Evolutionary conservation across 106 monocot genomes (phyloP).

Genomic region (Platanthera zijinensis): DNA sequence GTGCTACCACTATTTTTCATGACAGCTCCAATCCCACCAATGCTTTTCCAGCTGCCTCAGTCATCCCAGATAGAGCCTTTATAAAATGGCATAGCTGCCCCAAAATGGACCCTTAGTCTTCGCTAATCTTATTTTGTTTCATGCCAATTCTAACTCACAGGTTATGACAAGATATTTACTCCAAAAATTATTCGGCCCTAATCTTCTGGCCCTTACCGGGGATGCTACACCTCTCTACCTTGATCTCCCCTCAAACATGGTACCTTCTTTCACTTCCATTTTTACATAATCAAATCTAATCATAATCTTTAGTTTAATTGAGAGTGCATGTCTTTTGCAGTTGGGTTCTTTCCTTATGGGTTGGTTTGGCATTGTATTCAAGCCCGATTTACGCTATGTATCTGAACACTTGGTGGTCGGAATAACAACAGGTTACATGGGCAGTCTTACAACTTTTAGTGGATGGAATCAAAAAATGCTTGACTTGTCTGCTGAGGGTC

Average conservation of each 20-base stretch:
- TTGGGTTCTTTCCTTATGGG: slow-evolving; percentile 96
- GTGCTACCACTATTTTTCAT: no score
- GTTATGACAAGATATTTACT: slow-evolving; percentile 60
- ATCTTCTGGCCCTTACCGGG: slow-evolving; percentile 36
- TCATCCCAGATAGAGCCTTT: no score
- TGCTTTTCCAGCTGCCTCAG: no score
- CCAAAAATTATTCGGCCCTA: slow-evolving; percentile 54
- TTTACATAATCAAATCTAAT: background rate
- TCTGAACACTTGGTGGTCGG: slow-evolving; percentile 80
- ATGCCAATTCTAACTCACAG: slow-evolving; percentile 16
- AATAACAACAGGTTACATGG: slow-evolving; percentile 84
- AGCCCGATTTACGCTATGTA: slow-evolving; percentile 52
- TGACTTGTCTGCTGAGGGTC: slow-evolving; percentile 47
- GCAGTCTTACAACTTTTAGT: slow-evolving; percentile 96
- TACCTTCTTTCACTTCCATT: slow-evolving; percentile 8
- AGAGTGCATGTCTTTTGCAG: slow-evolving; percentile 23
- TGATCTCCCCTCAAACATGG: slow-evolving; percentile 68
- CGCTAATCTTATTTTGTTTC: background rate
- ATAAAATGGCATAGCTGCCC: no score
- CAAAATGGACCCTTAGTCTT: background rate
- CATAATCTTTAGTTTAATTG: background rate
- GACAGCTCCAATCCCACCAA: no score
- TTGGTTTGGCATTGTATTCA: slow-evolving; percentile 88
- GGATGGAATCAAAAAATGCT: slow-evolving; percentile 99
- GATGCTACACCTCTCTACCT: slow-evolving; percentile 44